Conservation (phyloP, 495 filamentous ascomycete genomes). For the Talaromyces ruber region DNA sequence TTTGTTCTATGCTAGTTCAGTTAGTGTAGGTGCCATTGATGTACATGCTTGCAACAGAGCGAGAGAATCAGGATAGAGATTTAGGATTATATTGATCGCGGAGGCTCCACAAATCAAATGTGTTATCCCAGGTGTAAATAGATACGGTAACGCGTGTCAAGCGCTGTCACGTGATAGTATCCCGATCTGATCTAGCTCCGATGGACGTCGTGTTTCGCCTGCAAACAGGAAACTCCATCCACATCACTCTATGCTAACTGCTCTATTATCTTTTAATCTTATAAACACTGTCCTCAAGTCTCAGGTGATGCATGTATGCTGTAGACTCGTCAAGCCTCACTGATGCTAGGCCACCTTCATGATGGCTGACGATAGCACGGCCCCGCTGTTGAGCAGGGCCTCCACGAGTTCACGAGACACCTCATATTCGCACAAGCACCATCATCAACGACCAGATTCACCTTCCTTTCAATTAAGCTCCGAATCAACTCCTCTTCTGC, state of each 20-base stretch:
- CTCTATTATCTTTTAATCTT: background rate
- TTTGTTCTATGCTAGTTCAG: background rate
- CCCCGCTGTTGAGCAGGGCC: constrained; percentile 20
- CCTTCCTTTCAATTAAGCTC: constrained; percentile 27
- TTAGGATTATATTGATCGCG: too few relatives aligned
- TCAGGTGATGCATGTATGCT: background rate
- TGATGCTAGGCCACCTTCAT: background rate
- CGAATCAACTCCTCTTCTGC: constrained; percentile 35
- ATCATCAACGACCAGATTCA: constrained; percentile 9
- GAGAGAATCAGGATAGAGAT: too few relatives aligned
- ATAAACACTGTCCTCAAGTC: background rate
- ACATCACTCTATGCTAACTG: background rate
- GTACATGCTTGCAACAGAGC: too few relatives aligned
- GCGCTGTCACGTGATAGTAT: background rate
- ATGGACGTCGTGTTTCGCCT: background rate
- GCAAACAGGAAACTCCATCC: background rate
- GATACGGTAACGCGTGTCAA: background rate
- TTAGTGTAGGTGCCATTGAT: background rate
- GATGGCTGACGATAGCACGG: constrained; percentile 13
- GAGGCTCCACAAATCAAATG: too few relatives aligned
- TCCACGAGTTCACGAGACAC: constrained; percentile 8
- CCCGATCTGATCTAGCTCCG: background rate
- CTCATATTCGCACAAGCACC: constrained; percentile 4
- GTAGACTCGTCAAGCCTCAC: background rate
- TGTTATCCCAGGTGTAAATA: too few relatives aligned